Evolutionary conservation across 2,329 filamentous ascomycete genomes (phyloP).

Genomic region (Aspergillus candidus): DNA sequence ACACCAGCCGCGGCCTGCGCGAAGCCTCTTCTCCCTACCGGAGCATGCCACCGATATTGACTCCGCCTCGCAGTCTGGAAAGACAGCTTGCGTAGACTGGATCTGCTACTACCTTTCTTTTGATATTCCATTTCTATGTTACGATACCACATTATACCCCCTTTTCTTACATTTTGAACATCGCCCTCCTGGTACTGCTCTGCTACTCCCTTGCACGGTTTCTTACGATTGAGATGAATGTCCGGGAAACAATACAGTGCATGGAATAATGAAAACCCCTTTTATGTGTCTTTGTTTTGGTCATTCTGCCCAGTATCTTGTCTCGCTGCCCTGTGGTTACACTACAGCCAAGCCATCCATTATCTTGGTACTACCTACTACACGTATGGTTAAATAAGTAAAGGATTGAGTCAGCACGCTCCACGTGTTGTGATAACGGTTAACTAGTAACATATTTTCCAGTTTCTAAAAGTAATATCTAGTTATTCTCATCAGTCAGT

Average conservation of each 20-base stretch:
- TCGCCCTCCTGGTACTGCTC: neutral
- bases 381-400: too few relatives aligned
- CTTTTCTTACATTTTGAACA: neutral
- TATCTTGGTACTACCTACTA: too few relatives aligned
- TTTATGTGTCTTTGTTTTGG: neutral
- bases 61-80: slow-evolving; percentile 31
- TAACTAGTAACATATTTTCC: too few relatives aligned
- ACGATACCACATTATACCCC: slow-evolving; percentile 2
- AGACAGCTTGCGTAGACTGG: slow-evolving; percentile 31
- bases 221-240: slow-evolving; percentile 1
- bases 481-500: too few relatives aligned
- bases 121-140: neutral
- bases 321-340: too few relatives aligned
- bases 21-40: slow-evolving; percentile 23
- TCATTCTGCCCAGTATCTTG: neutral
- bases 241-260: neutral
- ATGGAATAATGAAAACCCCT: neutral
- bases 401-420: too few relatives aligned
- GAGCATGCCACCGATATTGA: slow-evolving; percentile 22
- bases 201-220: neutral
- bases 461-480: too few relatives aligned
- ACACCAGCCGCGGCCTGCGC: slow-evolving; percentile 15
- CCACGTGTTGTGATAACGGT: too few relatives aligned
- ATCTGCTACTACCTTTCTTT: neutral
- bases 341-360: too few relatives aligned